Conservation (phyloP, 805 yeast genomes). For the Saccharomycopsis vini region DNA sequence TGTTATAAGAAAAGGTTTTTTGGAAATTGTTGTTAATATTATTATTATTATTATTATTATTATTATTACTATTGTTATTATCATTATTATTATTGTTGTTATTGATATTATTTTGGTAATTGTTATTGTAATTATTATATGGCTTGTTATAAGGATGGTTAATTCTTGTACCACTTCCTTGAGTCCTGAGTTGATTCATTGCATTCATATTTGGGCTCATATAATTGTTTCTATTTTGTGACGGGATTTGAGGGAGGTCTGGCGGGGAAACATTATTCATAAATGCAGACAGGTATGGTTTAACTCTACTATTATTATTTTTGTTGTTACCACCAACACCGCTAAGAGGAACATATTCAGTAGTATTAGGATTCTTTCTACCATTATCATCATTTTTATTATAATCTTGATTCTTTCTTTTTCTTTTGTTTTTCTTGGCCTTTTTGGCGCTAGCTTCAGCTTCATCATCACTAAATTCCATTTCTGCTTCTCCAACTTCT, state of each 20-base stretch:
- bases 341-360: background rate
- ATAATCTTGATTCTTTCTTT: slow-evolving; percentile 27
- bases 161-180: too few relatives aligned
- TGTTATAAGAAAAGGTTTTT: background rate
- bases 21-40: background rate
- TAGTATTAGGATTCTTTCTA: background rate
- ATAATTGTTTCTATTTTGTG: background rate
- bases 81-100: background rate
- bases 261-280: background rate
- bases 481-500: slow-evolving; percentile 87
- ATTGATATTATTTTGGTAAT: background rate
- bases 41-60: background rate
- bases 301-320: background rate
- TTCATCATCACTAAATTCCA: slow-evolving; percentile 93
- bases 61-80: background rate
- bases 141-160: background rate
- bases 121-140: background rate
- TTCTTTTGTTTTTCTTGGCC: slow-evolving; percentile 51
- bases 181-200: too few relatives aligned
- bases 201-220: too few relatives aligned
- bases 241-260: background rate
- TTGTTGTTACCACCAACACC: background rate
- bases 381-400: background rate
- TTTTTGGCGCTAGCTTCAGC: slow-evolving; percentile 66
- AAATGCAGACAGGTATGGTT: background rate